These are phyloP conservation scores for Centella asiatica DNA, from an alignment of 129 eudicot species.

Conservation along the genomic window DNA sequence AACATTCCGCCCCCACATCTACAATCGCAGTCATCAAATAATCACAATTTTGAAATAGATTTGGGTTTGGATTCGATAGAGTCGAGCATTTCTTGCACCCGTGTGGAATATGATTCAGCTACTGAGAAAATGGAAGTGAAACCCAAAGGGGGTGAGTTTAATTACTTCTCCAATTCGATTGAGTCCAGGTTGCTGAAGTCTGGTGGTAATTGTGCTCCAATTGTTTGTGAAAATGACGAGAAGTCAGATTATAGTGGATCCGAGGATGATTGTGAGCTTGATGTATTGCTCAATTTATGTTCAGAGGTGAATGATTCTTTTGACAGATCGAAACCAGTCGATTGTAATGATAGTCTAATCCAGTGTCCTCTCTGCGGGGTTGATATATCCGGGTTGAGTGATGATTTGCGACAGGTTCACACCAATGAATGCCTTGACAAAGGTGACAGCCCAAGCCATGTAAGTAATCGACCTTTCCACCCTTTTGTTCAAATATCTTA, in stretches of 20 bases:
- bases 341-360: conserved; percentile 20
- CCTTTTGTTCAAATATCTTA: background rate
- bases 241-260: background rate
- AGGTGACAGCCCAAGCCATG: conserved; percentile 27
- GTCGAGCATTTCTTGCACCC: background rate
- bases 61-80: conserved; percentile 7
- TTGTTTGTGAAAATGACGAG: conserved; percentile 34
- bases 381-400: conserved; percentile 60
- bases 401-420: conserved; percentile 52
- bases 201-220: conserved; percentile 6
- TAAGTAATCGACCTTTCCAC: conserved; percentile 25
- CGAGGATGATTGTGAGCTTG: conserved; percentile 41
- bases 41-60: background rate
- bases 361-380: conserved; percentile 69
- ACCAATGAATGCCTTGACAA: conserved; percentile 82
- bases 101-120: background rate
- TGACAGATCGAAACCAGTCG: background rate
- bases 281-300: conserved; percentile 66
- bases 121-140: conserved; percentile 1
- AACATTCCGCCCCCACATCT: background rate
- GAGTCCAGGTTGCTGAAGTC: conserved; percentile 42
- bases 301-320: conserved; percentile 26
- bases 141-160: conserved; percentile 13
- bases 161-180: conserved; percentile 28
- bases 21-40: background rate